phyloP scores from a whole-genome alignment of 345 rosid species.

The Populus pruinosa region DNA sequence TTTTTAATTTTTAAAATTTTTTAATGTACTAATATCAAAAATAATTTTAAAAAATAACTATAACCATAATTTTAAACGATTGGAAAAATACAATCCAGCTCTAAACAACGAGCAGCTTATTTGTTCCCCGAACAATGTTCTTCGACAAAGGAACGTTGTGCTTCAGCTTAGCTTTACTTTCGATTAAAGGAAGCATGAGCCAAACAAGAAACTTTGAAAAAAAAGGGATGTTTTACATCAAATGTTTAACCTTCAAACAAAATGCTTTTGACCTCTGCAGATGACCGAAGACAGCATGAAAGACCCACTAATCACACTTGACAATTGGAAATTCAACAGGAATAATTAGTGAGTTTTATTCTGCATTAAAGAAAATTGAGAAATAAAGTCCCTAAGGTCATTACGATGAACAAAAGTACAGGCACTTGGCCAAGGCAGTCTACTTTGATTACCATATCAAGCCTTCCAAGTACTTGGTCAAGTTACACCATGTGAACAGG shows the following conservation, averaged over 20 bases:
- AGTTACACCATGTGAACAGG: neutral
- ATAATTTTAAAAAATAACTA: too few species aligned
- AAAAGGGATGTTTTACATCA: neutral
- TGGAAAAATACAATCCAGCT: neutral
- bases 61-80: too few species aligned
- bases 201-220: neutral
- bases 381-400: neutral
- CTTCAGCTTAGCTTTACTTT: neutral
- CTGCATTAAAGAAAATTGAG: neutral
- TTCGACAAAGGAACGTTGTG: neutral
- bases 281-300: neutral
- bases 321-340: neutral
- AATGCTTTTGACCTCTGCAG: neutral
- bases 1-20: too few species aligned
- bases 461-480: neutral
- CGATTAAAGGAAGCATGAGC: neutral
- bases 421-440: neutral
- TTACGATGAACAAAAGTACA: neutral
- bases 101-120: neutral
- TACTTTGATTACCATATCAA: slow-evolving; percentile 11
- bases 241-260: neutral
- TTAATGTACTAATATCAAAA: too few species aligned
- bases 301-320: neutral
- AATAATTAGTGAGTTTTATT: neutral
- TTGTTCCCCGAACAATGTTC: neutral